Evolutionary conservation across 2,329 filamentous ascomycete species (phyloP).

Genomic region (Blastomyces silverae): DNA sequence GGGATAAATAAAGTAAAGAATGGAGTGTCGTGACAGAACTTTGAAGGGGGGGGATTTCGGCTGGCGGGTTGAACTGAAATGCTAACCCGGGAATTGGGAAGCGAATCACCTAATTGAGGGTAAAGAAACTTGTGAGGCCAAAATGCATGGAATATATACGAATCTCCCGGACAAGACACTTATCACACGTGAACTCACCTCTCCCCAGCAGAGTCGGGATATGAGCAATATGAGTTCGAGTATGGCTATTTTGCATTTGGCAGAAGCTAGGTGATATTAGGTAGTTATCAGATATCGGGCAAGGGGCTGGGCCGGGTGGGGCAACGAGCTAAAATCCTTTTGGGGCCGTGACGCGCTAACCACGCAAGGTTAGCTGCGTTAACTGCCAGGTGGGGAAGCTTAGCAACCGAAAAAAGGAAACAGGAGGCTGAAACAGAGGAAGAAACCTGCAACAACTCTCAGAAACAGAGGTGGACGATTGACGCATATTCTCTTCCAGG

Average conservation of each 20-base stretch:
- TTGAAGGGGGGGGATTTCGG: not conserved
- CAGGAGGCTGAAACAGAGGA: slow-evolving; percentile 1
- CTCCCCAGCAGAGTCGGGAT: too few species aligned
- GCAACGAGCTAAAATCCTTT: not conserved
- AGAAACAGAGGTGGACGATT: not conserved
- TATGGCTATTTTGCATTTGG: too few species aligned
- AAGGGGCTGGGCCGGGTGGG: too few species aligned
- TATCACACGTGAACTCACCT: too few species aligned
- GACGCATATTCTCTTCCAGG: not conserved
- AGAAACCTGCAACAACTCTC: not conserved
- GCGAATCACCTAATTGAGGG: too few species aligned
- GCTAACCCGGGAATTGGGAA: not conserved
- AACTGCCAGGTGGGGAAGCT: not conserved
- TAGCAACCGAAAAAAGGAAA: not conserved
- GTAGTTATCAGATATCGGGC: too few species aligned
- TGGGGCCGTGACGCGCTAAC: not conserved
- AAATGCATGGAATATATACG: not conserved
- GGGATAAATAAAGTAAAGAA: not conserved
- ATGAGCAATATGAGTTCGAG: too few species aligned
- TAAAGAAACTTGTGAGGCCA: not conserved
- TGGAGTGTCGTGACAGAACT: not conserved
- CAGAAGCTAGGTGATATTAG: too few species aligned
- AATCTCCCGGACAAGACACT: too few species aligned
- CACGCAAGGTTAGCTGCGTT: not conserved
- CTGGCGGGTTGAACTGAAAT: not conserved